Evolutionary conservation across 768 basidiomycete species (phyloP).

Genomic region (Phaffia tasmanica): DNA sequence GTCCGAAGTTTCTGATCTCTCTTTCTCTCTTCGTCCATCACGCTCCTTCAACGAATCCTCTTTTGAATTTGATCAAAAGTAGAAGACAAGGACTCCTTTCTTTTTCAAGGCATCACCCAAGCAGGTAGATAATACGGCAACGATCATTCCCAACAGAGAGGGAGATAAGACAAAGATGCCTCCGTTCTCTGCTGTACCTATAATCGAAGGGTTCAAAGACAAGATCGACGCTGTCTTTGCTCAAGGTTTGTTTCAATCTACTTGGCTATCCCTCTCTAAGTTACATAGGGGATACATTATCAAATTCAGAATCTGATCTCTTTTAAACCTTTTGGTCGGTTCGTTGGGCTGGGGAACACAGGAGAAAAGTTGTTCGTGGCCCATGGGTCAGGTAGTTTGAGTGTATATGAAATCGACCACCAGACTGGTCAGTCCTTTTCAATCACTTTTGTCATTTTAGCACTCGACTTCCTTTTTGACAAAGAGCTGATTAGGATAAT

Average conservation of each 20-base stretch:
- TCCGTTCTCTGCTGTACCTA: conserved; percentile 20
- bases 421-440: conserved; percentile 15
- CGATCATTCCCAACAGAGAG: not conserved
- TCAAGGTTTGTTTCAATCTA: conserved; percentile 12
- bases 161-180: conserved; percentile 20
- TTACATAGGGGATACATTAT: too few species aligned
- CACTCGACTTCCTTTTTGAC: conserved; percentile 24
- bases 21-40: too few species aligned
- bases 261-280: not conserved
- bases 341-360: conserved; percentile 29
- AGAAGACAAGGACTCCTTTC: too few species aligned
- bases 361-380: conserved; percentile 52
- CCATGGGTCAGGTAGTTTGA: conserved; percentile 30
- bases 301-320: not conserved
- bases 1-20: too few species aligned
- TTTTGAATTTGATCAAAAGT: too few species aligned
- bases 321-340: not conserved
- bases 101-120: too few species aligned
- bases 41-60: too few species aligned
- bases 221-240: conserved; percentile 28
- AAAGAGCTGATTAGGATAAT: conserved; percentile 23
- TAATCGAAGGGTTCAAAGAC: conserved; percentile 30
- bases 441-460: not conserved
- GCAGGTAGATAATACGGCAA: too few species aligned
- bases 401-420: conserved; percentile 31